phyloP scores from a whole-genome alignment of 208 protist species.

The Strigomonas galati region DNA sequence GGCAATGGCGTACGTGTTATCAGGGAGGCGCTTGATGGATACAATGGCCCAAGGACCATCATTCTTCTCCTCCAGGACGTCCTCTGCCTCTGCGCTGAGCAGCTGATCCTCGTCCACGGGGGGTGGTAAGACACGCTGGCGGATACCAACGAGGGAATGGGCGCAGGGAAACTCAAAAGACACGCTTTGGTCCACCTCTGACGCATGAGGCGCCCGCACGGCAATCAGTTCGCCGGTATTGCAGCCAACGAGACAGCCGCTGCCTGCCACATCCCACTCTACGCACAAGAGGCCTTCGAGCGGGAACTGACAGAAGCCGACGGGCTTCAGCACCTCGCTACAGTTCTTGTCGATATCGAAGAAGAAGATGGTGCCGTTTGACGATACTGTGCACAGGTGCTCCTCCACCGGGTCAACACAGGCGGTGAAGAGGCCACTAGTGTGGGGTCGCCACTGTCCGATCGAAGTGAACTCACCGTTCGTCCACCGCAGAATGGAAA shows the following conservation, averaged over 20 bases:
- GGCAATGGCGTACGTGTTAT: slow-evolving; percentile 38
- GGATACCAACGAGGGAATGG: slow-evolving; percentile 70
- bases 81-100: slow-evolving; percentile 52
- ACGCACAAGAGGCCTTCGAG: slow-evolving; percentile 44
- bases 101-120: slow-evolving; percentile 53
- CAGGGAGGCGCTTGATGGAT: slow-evolving; percentile 42
- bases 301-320: slow-evolving; percentile 79
- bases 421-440: slow-evolving; percentile 47
- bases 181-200: slow-evolving; percentile 50
- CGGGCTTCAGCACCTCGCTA: slow-evolving; percentile 34
- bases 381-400: slow-evolving; percentile 79
- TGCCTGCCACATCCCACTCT: slow-evolving; percentile 58
- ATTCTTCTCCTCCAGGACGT: slow-evolving; percentile 77
- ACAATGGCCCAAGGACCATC: slow-evolving; percentile 69
- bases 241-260: slow-evolving; percentile 68
- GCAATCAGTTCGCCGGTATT: slow-evolving; percentile 66
- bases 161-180: slow-evolving; percentile 63
- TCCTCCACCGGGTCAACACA: slow-evolving; percentile 51
- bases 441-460: slow-evolving; percentile 72
- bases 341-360: slow-evolving; percentile 48
- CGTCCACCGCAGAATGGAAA: slow-evolving; percentile 45
- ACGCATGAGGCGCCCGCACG: slow-evolving; percentile 40
- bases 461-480: slow-evolving; percentile 34
- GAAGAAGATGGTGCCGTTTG: slow-evolving; percentile 92
- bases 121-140: slow-evolving; percentile 63